A percentile compares a stretch with the other conserved stretches of the same genome.
These are phyloP conservation scores for Podaxis carcinomalis DNA, from an alignment of 768 basidiomycete genomes.

Conservation along the genomic window DNA sequence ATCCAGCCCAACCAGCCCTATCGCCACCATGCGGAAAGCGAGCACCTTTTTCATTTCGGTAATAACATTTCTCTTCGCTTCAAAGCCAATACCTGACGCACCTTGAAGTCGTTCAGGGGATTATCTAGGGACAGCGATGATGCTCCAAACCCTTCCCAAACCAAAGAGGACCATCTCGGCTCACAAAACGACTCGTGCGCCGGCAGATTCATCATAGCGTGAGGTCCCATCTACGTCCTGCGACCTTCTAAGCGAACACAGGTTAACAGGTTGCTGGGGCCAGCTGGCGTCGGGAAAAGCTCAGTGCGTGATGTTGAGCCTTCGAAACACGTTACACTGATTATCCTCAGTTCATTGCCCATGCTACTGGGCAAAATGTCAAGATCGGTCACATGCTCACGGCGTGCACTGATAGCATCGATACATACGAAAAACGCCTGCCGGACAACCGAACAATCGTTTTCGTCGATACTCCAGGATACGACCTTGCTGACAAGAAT, in stretches of 20 bases:
- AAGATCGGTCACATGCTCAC: constrained; percentile 8
- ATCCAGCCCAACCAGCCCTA: background rate
- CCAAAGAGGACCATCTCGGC: background rate
- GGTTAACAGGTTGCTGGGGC: constrained; percentile 1
- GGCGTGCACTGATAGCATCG: constrained; percentile 2
- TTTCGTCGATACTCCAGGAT: constrained; percentile 10
- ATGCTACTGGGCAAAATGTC: constrained; percentile 10
- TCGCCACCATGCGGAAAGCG: background rate
- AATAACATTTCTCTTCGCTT: background rate
- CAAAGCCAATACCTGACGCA: background rate
- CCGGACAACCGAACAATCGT: background rate
- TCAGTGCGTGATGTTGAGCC: background rate
- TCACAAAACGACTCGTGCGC: background rate
- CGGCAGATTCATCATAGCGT: constrained; percentile 9
- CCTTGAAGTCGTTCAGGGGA: background rate
- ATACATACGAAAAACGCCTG: constrained; percentile 2
- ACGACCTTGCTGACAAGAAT: constrained; percentile 11
- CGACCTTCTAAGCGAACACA: background rate
- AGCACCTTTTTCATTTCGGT: background rate
- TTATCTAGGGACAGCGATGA: background rate
- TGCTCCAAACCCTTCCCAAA: background rate
- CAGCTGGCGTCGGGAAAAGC: constrained; percentile 7
- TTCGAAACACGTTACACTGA: background rate
- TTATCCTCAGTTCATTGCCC: constrained; percentile 5
- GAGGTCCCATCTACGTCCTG: background rate